phyloP scores from a whole-genome alignment of 1,139 yeast species.

The Pichia sp. region DNA sequence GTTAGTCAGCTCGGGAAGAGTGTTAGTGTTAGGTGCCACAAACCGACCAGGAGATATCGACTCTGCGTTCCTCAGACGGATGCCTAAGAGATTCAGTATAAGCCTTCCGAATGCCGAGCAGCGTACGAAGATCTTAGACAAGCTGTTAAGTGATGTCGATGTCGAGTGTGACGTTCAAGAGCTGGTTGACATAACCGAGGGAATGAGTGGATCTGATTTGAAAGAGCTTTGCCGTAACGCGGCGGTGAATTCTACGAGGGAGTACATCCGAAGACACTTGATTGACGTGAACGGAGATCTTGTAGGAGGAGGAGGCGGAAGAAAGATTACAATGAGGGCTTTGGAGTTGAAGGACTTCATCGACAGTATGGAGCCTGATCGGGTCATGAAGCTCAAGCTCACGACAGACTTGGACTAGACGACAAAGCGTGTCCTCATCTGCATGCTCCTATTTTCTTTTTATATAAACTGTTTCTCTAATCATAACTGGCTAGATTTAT shows the following conservation, averaged over 20 bases:
- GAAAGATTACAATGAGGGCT: slow-evolving; percentile 40
- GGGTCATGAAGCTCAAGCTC: slow-evolving; percentile 31
- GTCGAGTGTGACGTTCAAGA: slow-evolving; percentile 60
- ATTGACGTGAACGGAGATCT: slow-evolving; percentile 40
- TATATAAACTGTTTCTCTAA: not conserved
- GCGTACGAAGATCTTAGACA: slow-evolving; percentile 61
- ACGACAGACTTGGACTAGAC: slow-evolving; percentile 23
- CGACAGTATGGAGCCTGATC: slow-evolving; percentile 34
- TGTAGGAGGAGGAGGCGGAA: slow-evolving; percentile 26
- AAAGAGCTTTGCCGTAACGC: slow-evolving; percentile 92
- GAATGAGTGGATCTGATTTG: slow-evolving; percentile 86
- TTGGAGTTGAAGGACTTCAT: slow-evolving; percentile 45
- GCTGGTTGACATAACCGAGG: slow-evolving; percentile 63
- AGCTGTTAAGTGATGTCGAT: slow-evolving; percentile 62
- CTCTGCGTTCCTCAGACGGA: slow-evolving; percentile 82
- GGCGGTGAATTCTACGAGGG: slow-evolving; percentile 84
- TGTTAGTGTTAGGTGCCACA: slow-evolving; percentile 91
- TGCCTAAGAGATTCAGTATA: slow-evolving; percentile 87
- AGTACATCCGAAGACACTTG: slow-evolving; percentile 55
- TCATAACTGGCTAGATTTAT: not conserved
- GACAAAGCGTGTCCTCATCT: not conserved
- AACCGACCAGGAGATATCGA: slow-evolving; percentile 91
- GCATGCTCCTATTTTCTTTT: not conserved
- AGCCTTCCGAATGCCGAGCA: slow-evolving; percentile 68
- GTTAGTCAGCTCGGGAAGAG: slow-evolving; percentile 66